These are phyloP conservation scores for Inonotus hispidus DNA, from an alignment of 1,284 basidiomycete species.

Conservation along the genomic window DNA sequence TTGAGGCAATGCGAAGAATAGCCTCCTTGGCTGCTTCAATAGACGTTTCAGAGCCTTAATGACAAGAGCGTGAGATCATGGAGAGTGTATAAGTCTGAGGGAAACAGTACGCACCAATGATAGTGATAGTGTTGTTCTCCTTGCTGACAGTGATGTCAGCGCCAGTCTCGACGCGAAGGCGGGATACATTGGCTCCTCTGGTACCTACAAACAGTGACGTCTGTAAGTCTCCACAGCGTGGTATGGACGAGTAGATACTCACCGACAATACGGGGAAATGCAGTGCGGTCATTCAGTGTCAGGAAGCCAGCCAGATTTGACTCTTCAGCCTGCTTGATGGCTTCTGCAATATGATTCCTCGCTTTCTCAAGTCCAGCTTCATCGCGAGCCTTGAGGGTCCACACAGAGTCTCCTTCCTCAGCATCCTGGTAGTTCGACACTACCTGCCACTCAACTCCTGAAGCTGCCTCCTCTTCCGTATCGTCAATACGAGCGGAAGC, in stretches of 20 bases:
- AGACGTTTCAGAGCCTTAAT: slow-evolving; percentile 58
- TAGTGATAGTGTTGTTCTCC: slow-evolving; percentile 79
- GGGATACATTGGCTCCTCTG: slow-evolving; percentile 82
- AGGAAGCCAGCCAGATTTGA: slow-evolving; percentile 76
- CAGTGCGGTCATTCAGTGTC: slow-evolving; percentile 66
- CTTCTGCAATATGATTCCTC: slow-evolving; percentile 58
- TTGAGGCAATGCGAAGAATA: slow-evolving; percentile 60
- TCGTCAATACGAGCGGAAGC: slow-evolving; percentile 79
- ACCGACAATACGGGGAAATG: slow-evolving; percentile 77
- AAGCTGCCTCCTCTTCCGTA: slow-evolving; percentile 40
- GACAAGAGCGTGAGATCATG: neutral
- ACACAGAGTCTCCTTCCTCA: slow-evolving; percentile 77
- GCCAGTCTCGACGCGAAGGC: slow-evolving; percentile 80
- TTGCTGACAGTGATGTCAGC: slow-evolving; percentile 86
- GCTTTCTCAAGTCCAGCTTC: slow-evolving; percentile 72
- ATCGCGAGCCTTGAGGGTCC: slow-evolving; percentile 79
- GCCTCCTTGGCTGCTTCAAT: slow-evolving; percentile 76
- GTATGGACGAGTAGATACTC: neutral
- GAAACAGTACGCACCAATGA: slow-evolving; percentile 59
- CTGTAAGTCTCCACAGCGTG: neutral
- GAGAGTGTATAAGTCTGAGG: slow-evolving; percentile 1
- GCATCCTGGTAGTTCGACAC: slow-evolving; percentile 70
- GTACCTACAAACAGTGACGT: slow-evolving; percentile 40
- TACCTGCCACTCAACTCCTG: slow-evolving; percentile 68
- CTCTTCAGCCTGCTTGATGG: slow-evolving; percentile 69